Conservation (phyloP, 2,329 filamentous ascomycete species). For the Penicillium paneum region DNA sequence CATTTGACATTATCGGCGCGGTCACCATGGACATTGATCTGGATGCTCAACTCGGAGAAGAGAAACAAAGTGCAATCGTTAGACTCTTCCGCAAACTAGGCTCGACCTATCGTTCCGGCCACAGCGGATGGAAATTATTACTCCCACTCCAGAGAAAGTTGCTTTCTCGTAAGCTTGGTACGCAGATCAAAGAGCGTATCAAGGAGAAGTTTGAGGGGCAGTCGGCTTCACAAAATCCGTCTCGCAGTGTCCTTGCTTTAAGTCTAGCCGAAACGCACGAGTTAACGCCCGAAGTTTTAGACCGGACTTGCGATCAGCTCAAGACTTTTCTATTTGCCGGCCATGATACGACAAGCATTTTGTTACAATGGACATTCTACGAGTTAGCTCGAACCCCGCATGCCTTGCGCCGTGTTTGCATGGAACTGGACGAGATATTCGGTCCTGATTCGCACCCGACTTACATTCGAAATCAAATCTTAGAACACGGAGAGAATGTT, state of each 20-base stretch:
- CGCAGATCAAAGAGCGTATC: not conserved
- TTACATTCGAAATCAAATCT: slow-evolving; percentile 27
- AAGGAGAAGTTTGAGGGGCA: not conserved
- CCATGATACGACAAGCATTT: slow-evolving; percentile 20
- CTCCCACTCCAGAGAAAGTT: not conserved
- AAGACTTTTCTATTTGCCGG: slow-evolving; percentile 32
- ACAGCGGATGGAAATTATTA: not conserved
- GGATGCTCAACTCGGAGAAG: slow-evolving; percentile 17
- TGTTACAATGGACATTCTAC: slow-evolving; percentile 23
- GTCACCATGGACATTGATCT: slow-evolving; percentile 23
- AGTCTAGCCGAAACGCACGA: not conserved
- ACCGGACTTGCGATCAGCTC: slow-evolving; percentile 24
- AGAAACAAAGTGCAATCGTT: slow-evolving; percentile 20
- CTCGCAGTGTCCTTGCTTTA: not conserved
- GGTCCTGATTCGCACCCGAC: slow-evolving; percentile 39
- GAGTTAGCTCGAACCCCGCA: slow-evolving; percentile 20
- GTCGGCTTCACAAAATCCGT: not conserved
- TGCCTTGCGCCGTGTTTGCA: slow-evolving; percentile 37
- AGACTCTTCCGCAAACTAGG: slow-evolving; percentile 22
- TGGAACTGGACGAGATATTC: slow-evolving; percentile 55
- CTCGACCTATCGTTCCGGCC: slow-evolving; percentile 1
- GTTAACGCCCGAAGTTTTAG: slow-evolving; percentile 4
- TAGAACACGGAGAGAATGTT: slow-evolving; percentile 39
- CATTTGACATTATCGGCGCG: slow-evolving; percentile 34
- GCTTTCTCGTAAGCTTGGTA: not conserved